Conservation (phyloP, 257 asterid genomes). For the Nicotiana obtusifolia region DNA sequence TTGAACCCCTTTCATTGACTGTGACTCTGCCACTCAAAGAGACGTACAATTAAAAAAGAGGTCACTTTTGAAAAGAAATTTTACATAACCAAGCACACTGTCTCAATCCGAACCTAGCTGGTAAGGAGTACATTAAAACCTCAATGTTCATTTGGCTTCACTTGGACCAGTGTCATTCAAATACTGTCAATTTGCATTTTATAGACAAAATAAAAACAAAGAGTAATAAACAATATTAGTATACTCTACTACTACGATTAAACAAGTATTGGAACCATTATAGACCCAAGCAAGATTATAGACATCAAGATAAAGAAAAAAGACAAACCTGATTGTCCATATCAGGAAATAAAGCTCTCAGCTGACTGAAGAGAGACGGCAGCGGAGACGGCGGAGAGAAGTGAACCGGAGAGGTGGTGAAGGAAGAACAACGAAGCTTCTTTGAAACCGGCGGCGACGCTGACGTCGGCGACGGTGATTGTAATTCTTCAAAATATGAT, state of each 20-base stretch:
- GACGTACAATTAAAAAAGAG: neutral
- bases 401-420: slow-evolving; percentile 35
- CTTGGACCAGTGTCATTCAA: neutral
- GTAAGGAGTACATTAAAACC: neutral
- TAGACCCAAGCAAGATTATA: neutral
- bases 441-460: slow-evolving; percentile 46
- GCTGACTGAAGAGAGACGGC: slow-evolving; percentile 39
- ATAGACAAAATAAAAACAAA: too few species aligned
- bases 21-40: neutral
- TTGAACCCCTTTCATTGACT: too few species aligned
- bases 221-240: neutral
- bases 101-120: neutral
- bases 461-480: slow-evolving; percentile 47
- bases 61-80: neutral
- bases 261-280: neutral
- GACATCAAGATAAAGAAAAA: neutral
- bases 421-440: slow-evolving; percentile 52
- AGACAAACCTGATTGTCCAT: slow-evolving; percentile 43
- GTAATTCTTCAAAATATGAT: slow-evolving; percentile 69
- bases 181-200: neutral
- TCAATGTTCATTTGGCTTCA: neutral
- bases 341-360: slow-evolving; percentile 50
- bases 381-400: slow-evolving; percentile 20
- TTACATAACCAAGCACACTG: neutral
- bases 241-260: neutral